Conservation (phyloP, 78 protist species). For the Dictyostelium firmibasis region DNA sequence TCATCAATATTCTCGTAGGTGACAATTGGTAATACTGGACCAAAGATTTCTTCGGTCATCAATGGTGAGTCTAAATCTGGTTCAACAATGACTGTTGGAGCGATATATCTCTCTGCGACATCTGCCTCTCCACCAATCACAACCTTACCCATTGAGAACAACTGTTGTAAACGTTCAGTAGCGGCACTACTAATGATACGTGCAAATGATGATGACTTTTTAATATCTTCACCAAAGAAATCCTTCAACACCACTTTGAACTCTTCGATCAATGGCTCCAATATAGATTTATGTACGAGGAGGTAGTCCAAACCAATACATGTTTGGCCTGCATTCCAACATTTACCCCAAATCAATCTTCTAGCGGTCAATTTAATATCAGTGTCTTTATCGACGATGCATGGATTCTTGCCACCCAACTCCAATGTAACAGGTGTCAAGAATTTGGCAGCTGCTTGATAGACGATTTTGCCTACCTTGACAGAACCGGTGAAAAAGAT, state of each 20-base stretch:
- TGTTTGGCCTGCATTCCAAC: slow-evolving; percentile 94
- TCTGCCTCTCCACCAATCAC: slow-evolving; percentile 83
- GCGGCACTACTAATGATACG: slow-evolving; percentile 54
- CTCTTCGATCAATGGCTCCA: slow-evolving; percentile 43
- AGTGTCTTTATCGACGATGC: slow-evolving; percentile 82
- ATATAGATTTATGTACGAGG: slow-evolving; percentile 47
- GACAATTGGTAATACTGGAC: slow-evolving; percentile 93
- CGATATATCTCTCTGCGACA: slow-evolving; percentile 45
- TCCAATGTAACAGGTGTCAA: slow-evolving; percentile 95
- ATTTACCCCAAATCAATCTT: slow-evolving; percentile 81
- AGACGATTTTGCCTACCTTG: slow-evolving; percentile 84
- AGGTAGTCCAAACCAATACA: slow-evolving; percentile 86
- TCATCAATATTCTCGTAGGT: slow-evolving; percentile 65
- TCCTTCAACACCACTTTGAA: slow-evolving; percentile 32
- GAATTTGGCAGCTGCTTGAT: slow-evolving; percentile 85
- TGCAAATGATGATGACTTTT: slow-evolving; percentile 16
- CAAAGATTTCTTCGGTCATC: slow-evolving; percentile 88
- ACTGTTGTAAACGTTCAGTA: slow-evolving; percentile 20
- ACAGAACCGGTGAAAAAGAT: slow-evolving; percentile 89
- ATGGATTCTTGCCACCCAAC: slow-evolving; percentile 96
- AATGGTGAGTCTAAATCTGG: slow-evolving; percentile 66
- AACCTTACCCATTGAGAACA: slow-evolving; percentile 67
- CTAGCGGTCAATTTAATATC: slow-evolving; percentile 78
- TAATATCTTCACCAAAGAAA: slow-evolving; percentile 62
- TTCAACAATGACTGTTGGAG: slow-evolving; percentile 87